These are phyloP conservation scores for Saccharomycopsis schoenii DNA, from an alignment of 805 yeast species.

Conservation along the genomic window DNA sequence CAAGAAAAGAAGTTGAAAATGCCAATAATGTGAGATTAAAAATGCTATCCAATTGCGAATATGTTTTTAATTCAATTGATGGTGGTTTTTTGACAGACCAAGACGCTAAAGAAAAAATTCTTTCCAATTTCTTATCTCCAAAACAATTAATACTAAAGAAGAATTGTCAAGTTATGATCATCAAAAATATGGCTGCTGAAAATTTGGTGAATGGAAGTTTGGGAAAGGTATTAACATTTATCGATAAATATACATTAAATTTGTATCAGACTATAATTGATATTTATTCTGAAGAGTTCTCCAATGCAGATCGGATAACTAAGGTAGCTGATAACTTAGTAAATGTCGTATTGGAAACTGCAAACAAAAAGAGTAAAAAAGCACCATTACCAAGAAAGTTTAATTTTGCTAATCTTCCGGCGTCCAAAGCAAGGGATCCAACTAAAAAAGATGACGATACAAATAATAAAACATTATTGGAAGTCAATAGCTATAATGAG, in stretches of 20 bases:
- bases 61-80: constrained; percentile 42
- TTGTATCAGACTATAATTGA: constrained; percentile 25
- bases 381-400: background rate
- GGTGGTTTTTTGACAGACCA: constrained; percentile 14
- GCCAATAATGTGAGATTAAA: constrained; percentile 48
- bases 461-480: background rate
- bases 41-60: constrained; percentile 34
- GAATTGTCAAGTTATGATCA: constrained; percentile 77
- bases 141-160: constrained; percentile 44
- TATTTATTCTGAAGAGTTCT: background rate
- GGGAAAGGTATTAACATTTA: constrained; percentile 56
- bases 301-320: constrained; percentile 9
- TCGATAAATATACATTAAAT: constrained; percentile 40
- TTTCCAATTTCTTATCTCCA: constrained; percentile 57
- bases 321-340: constrained; percentile 20
- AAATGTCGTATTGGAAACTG: background rate
- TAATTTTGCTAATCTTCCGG: background rate
- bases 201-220: constrained; percentile 68
- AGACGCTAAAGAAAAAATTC: constrained; percentile 22
- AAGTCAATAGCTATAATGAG: constrained; percentile 27
- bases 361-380: constrained; percentile 12
- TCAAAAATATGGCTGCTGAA: constrained; percentile 63
- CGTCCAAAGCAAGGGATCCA: constrained; percentile 11
- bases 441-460: background rate
- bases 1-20: constrained; percentile 59